These are phyloP conservation scores for Cladosporium colombiae DNA, from an alignment of 2,329 filamentous ascomycete species.

Conservation along the genomic window DNA sequence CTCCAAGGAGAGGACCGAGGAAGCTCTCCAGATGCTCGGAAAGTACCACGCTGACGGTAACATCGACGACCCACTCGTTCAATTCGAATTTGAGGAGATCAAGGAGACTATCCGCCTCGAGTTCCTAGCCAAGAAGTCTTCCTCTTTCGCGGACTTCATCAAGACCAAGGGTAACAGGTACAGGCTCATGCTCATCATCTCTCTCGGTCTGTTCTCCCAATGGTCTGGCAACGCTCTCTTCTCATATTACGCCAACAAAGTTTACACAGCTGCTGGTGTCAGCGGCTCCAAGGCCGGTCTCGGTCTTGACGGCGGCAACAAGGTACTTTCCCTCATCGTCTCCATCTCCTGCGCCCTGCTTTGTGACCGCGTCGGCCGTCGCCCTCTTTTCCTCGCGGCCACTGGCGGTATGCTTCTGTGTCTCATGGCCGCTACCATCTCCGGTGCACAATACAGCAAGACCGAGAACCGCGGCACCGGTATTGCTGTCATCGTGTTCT, in stretches of 20 bases:
- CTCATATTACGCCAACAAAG: conserved; percentile 39
- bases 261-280: conserved; percentile 35
- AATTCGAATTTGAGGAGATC: conserved; percentile 68
- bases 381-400: conserved; percentile 35
- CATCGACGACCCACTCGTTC: conserved; percentile 59
- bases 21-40: conserved; percentile 48
- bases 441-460: conserved; percentile 22
- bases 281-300: conserved; percentile 35
- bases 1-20: conserved; percentile 51
- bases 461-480: conserved; percentile 41
- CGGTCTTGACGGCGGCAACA: conserved; percentile 56
- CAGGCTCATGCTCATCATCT: conserved; percentile 52
- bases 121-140: conserved; percentile 28
- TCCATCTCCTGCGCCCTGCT: conserved; percentile 53
- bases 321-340: conserved; percentile 56
- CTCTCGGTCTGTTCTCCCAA: conserved; percentile 56
- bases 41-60: conserved; percentile 66
- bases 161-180: conserved; percentile 53
- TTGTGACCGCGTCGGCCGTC: conserved; percentile 36
- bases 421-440: conserved; percentile 33
- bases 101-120: conserved; percentile 63
- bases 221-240: conserved; percentile 56
- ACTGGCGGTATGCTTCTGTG: conserved; percentile 41
- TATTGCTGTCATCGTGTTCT: conserved; percentile 51
- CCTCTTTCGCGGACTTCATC: conserved; percentile 62